Evolutionary conservation across 1,284 basidiomycete species (phyloP), one percentile per base, ranked within the genome.

Genomic region (Fomitiporia mediterranea): DNA sequence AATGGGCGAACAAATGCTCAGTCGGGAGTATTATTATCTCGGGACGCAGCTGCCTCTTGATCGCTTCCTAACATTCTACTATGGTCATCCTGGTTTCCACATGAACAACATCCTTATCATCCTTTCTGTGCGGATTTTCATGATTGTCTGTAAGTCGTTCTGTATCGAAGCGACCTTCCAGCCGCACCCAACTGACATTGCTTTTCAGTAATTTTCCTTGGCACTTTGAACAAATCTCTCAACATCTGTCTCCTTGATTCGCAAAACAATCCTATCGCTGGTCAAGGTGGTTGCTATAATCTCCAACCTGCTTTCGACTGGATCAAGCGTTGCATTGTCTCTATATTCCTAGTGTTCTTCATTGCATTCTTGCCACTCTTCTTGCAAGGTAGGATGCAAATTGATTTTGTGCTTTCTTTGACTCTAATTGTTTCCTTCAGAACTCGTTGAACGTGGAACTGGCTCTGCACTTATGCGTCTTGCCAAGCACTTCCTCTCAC

Each of bases 1-100:
- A 77, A 99, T 99, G 97, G 97, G 96, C 66, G 97, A 99, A 73
- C 97, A 99, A 70, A 96, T 98, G 93, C 85, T 99, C 64, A 98
- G 94, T 72, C 86, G 97, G 68, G 97, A 99, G 74, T 99, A 99
- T 76, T 99, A 99, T 74, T 99, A 99, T 72, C 80, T 99, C 57
- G 97, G 97, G 55, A 99, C 97, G 6, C 97, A 99, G 71, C 79
- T 99, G 42, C 97, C 97, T 35, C 84, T 98, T 66, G 97, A 99
- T 72, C 91, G 97, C 38, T 99, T 99, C 86, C 78, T 99, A 62
- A 98, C 97, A 21, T 99, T 99, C 81, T 99, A 99, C 77, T 99
- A 98, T 67, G 97, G 92, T 60, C 97, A 99, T 76, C 95, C 97
- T 55, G 97, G 96, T 68, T 99, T 99, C 89, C 95, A 99, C 74